Conservation (phyloP, 108 stramenopile species). For the Hondaea fermentalgiana region DNA sequence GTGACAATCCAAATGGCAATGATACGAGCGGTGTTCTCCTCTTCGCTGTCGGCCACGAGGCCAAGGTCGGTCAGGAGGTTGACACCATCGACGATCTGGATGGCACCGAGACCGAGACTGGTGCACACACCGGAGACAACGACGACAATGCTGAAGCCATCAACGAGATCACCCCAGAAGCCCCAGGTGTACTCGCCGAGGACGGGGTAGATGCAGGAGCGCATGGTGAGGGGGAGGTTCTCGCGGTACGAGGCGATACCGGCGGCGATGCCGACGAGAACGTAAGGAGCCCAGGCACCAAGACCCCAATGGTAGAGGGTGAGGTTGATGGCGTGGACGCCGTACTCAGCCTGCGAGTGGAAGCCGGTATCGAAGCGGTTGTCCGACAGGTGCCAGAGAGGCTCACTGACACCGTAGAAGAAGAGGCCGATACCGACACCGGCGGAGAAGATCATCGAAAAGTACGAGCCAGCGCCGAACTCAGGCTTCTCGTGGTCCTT, state of each 20-base stretch:
- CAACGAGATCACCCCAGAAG: constrained; percentile 58
- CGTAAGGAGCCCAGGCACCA: constrained; percentile 50
- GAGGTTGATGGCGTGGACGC: constrained; percentile 31
- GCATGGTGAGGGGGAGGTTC: constrained; percentile 45
- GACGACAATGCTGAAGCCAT: constrained; percentile 50
- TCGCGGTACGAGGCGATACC: constrained; percentile 44
- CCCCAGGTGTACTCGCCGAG: constrained; percentile 58
- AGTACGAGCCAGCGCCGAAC: constrained; percentile 47
- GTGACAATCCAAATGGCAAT: constrained; percentile 48
- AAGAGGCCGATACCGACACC: constrained; percentile 57
- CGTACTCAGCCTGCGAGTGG: not conserved
- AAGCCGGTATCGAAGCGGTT: constrained; percentile 40
- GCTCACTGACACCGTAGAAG: constrained; percentile 54
- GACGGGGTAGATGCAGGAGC: constrained; percentile 51
- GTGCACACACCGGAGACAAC: constrained; percentile 57
- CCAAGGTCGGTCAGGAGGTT: constrained; percentile 17
- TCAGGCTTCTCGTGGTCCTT: constrained; percentile 41
- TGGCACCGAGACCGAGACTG: constrained; percentile 49
- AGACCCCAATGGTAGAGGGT: constrained; percentile 60
- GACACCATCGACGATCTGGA: constrained; percentile 45
- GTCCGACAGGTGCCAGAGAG: constrained; percentile 38
- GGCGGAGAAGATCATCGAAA: constrained; percentile 56
- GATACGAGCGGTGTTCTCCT: not conserved
- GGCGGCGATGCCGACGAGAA: constrained; percentile 39
- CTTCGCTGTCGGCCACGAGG: not conserved